Conservation (phyloP, 2,329 filamentous ascomycete genomes). For the Verticillium nonalfalfae region DNA sequence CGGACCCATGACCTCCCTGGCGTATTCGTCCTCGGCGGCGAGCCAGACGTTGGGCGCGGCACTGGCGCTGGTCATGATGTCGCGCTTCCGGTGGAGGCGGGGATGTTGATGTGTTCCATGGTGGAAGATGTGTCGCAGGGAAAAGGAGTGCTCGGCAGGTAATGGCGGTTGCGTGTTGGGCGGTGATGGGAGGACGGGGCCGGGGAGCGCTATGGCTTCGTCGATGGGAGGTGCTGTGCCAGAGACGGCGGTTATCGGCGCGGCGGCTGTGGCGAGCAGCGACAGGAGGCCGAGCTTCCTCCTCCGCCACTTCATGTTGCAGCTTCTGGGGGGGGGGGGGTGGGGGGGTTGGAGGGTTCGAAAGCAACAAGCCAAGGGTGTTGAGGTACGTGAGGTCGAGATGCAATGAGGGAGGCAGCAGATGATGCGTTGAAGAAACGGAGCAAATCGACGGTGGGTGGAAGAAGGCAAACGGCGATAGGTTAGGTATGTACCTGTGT, state of each 20-base stretch:
- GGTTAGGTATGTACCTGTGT: too few species aligned
- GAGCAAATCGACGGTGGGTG: neutral
- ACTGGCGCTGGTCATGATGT: constrained; percentile 48
- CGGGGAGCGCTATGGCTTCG: constrained; percentile 35
- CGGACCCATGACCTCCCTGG: constrained; percentile 41
- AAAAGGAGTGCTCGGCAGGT: constrained; percentile 53
- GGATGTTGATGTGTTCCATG: constrained; percentile 80
- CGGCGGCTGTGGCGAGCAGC: neutral
- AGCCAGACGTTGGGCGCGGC: constrained; percentile 52
- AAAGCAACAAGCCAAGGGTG: neutral
- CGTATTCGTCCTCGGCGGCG: constrained; percentile 50
- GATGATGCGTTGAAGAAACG: neutral
- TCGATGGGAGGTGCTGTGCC: constrained; percentile 22
- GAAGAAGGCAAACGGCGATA: neutral
- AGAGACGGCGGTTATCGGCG: neutral
- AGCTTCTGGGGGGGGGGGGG: too few species aligned
- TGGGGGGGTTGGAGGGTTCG: neutral
- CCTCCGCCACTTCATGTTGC: neutral
- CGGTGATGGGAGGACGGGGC: constrained; percentile 24
- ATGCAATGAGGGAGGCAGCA: neutral
- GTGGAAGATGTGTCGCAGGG: constrained; percentile 84
- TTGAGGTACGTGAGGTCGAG: neutral
- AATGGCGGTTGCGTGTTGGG: constrained; percentile 34
- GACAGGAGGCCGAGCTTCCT: neutral
- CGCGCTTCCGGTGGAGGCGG: constrained; percentile 66